Conservation (phyloP, 2,329 filamentous ascomycete genomes). For the Neofusicoccum ribis region DNA sequence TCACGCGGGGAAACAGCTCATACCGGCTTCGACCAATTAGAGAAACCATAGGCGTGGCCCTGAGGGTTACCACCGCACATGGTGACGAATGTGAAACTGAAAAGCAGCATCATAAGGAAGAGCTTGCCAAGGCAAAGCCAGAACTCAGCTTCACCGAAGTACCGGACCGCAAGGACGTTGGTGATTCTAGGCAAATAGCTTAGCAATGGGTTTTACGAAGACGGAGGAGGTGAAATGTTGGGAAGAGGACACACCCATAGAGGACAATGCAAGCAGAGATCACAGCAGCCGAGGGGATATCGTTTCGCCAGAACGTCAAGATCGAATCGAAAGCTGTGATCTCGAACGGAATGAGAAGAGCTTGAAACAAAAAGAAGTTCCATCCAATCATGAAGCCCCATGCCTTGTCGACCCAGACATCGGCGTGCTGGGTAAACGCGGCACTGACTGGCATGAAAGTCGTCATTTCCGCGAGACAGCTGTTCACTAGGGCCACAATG, state of each 20-base stretch:
- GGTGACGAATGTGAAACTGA: constrained; percentile 55
- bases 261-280: constrained; percentile 64
- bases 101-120: constrained; percentile 70
- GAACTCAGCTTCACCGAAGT: constrained; percentile 77
- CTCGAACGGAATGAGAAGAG: constrained; percentile 74
- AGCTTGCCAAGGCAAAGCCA: constrained; percentile 73
- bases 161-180: constrained; percentile 64
- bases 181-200: not conserved
- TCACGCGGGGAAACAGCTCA: not conserved
- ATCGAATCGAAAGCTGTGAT: constrained; percentile 71
- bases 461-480: constrained; percentile 64
- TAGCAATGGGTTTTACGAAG: not conserved
- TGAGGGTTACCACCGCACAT: not conserved
- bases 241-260: constrained; percentile 67
- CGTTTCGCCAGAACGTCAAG: constrained; percentile 69
- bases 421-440: constrained; percentile 74
- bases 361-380: constrained; percentile 70
- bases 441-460: constrained; percentile 75
- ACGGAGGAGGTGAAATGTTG: constrained; percentile 50
- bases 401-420: constrained; percentile 70
- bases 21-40: constrained; percentile 66
- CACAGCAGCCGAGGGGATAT: constrained; percentile 63
- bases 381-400: constrained; percentile 76
- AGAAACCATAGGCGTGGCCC: constrained; percentile 58
- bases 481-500: not conserved